These are phyloP conservation scores for Pholiota microspora DNA, from an alignment of 768 basidiomycete species.

Conservation along the genomic window DNA sequence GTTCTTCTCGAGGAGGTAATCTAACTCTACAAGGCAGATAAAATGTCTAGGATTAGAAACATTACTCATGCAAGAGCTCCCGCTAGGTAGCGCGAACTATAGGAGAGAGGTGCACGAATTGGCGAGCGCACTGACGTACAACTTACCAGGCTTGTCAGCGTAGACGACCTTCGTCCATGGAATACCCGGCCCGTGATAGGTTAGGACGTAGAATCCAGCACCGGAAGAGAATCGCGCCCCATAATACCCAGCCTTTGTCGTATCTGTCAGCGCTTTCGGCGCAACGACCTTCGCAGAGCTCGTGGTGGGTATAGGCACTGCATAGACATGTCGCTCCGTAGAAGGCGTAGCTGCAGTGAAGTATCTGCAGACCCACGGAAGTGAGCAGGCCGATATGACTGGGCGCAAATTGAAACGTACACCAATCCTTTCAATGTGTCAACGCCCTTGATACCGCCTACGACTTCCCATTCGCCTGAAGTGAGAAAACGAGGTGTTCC, in stretches of 20 bases:
- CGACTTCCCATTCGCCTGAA: slow-evolving; percentile 88
- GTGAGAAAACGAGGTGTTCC: slow-evolving; percentile 81
- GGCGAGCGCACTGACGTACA: too few species aligned
- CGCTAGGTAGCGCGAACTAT: too few species aligned
- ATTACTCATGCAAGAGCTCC: not conserved
- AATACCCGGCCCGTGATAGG: slow-evolving; percentile 76
- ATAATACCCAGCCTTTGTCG: slow-evolving; percentile 54
- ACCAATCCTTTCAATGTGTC: slow-evolving; percentile 66
- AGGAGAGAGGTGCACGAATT: too few species aligned
- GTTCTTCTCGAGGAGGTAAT: slow-evolving; percentile 58
- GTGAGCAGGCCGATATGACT: too few species aligned
- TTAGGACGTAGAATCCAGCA: slow-evolving; percentile 80
- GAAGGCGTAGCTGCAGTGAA: slow-evolving; percentile 84
- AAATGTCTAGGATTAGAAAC: not conserved
- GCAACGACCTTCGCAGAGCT: slow-evolving; percentile 31
- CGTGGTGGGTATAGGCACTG: slow-evolving; percentile 64
- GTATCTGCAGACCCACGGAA: slow-evolving; percentile 78
- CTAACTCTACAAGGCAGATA: not conserved
- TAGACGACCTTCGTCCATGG: slow-evolving; percentile 86
- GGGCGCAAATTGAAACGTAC: slow-evolving; percentile 33
- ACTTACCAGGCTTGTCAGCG: slow-evolving; percentile 40
- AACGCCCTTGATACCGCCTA: slow-evolving; percentile 67
- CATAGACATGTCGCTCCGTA: slow-evolving; percentile 83
- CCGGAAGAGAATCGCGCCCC: slow-evolving; percentile 77
- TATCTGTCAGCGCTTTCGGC: slow-evolving; percentile 54